Conservation (phyloP, 106 monocot species). For the Dendrobium officinale region DNA sequence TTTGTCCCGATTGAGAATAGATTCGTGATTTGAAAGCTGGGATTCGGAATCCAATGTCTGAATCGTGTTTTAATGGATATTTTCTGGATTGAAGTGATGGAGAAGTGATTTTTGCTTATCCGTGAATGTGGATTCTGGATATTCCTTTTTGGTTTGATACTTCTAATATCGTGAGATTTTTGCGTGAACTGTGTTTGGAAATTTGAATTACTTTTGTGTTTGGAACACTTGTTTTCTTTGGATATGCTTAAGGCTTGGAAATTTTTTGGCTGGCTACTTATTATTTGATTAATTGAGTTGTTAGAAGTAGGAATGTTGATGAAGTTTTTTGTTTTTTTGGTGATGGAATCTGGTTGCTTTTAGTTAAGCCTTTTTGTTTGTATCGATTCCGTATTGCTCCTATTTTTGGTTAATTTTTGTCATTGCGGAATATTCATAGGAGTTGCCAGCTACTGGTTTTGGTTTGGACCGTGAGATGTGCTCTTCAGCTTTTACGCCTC, state of each 20-base stretch:
- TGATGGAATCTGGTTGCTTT: neutral
- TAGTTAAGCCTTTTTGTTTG: neutral
- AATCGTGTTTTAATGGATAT: neutral
- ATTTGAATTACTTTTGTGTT: neutral
- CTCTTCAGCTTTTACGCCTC: neutral
- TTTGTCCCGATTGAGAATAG: neutral
- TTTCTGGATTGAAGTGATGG: neutral
- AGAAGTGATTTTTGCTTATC: neutral
- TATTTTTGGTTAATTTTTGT: neutral
- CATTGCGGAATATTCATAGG: neutral
- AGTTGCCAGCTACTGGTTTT: neutral
- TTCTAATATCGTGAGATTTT: neutral
- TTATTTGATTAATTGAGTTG: neutral
- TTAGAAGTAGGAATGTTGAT: neutral
- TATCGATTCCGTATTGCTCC: neutral
- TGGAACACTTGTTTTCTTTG: neutral
- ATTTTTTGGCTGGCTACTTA: neutral
- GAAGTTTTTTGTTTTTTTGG: neutral
- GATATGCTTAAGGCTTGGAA: neutral
- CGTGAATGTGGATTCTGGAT: neutral
- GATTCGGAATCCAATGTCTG: neutral
- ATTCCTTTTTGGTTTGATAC: neutral
- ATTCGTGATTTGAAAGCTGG: neutral
- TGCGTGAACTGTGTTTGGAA: no score
- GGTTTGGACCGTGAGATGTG: neutral